These are phyloP conservation scores for Didymella exigua DNA, from an alignment of 2,329 filamentous ascomycete species.

Conservation along the genomic window DNA sequence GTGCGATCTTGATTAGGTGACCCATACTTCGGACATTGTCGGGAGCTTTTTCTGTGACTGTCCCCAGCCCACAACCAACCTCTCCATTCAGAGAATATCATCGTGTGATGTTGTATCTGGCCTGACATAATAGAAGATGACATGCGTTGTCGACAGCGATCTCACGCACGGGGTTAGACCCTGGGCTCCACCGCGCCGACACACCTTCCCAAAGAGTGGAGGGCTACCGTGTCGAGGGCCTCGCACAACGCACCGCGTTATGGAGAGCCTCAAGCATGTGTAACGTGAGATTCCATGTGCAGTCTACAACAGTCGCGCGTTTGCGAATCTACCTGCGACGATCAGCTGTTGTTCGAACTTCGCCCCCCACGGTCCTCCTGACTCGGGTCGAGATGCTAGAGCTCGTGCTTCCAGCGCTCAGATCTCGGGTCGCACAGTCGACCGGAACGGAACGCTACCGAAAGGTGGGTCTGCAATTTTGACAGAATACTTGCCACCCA, in stretches of 20 bases:
- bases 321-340: conserved; percentile 4
- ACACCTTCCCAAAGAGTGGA: conserved; percentile 14
- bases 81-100: not conserved
- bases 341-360: conserved; percentile 6
- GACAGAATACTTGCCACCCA: conserved; percentile 16
- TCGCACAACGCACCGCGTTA: not conserved
- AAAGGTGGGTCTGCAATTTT: conserved; percentile 17
- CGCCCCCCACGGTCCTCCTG: conserved; percentile 18
- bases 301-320: not conserved
- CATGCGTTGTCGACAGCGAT: conserved; percentile 2
- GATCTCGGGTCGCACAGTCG: conserved; percentile 29
- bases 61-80: conserved; percentile 3
- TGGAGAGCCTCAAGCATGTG: conserved; percentile 17
- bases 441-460: conserved; percentile 35
- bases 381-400: conserved; percentile 22
- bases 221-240: not conserved
- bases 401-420: conserved; percentile 29
- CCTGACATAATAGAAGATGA: conserved; percentile 9
- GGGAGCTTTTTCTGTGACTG: not conserved
- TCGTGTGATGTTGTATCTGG: conserved; percentile 11
- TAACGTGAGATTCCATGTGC: conserved; percentile 1
- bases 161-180: conserved; percentile 1
- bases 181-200: not conserved
- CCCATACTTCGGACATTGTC: conserved; percentile 15
- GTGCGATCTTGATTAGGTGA: conserved; percentile 16